phyloP scores from a whole-genome alignment of 139 green algal genomes.

The Auxenochlorella pyrenoidosa region DNA sequence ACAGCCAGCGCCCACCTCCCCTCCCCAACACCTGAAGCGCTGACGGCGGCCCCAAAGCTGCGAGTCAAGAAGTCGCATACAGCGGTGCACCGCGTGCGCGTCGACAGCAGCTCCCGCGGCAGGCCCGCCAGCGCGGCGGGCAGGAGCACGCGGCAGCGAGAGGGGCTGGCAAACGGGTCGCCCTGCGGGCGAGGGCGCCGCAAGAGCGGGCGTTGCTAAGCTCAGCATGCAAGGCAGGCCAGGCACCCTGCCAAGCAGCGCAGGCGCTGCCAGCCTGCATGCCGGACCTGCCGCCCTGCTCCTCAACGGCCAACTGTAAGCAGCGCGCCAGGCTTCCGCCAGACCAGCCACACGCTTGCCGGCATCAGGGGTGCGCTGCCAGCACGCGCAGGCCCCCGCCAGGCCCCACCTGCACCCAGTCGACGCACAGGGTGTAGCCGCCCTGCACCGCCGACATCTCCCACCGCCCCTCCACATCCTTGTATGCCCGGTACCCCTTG shows the following conservation, averaged over 20 bases:
- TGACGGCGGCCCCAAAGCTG: slow-evolving; percentile 53
- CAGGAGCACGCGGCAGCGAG: slow-evolving; percentile 55
- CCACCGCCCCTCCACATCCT: slow-evolving; percentile 58
- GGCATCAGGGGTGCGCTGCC: too few relatives aligned
- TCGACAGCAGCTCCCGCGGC: slow-evolving; percentile 30
- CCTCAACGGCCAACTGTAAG: not conserved
- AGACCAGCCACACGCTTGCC: not conserved
- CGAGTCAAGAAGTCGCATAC: slow-evolving; percentile 73
- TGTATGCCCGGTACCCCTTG: slow-evolving; percentile 62
- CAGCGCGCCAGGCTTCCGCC: not conserved
- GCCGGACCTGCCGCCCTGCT: not conserved
- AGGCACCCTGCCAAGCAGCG: too few relatives aligned
- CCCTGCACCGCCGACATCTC: slow-evolving; percentile 8
- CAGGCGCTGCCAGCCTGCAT: too few relatives aligned
- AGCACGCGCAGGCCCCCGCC: too few relatives aligned
- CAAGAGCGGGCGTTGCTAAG: too few relatives aligned
- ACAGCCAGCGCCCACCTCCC: too few relatives aligned
- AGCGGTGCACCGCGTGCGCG: slow-evolving; percentile 47
- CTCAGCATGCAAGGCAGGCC: too few relatives aligned
- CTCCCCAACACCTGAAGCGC: not conserved
- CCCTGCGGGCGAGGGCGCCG: not conserved
- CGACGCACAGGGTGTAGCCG: slow-evolving; percentile 56
- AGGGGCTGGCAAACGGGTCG: slow-evolving; percentile 61
- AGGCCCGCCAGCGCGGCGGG: slow-evolving; percentile 32
- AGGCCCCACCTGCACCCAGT: slow-evolving; percentile 63